Evolutionary conservation across 139 green algal genomes (phyloP).

Genomic region (Chlamydomonas sp.): DNA sequence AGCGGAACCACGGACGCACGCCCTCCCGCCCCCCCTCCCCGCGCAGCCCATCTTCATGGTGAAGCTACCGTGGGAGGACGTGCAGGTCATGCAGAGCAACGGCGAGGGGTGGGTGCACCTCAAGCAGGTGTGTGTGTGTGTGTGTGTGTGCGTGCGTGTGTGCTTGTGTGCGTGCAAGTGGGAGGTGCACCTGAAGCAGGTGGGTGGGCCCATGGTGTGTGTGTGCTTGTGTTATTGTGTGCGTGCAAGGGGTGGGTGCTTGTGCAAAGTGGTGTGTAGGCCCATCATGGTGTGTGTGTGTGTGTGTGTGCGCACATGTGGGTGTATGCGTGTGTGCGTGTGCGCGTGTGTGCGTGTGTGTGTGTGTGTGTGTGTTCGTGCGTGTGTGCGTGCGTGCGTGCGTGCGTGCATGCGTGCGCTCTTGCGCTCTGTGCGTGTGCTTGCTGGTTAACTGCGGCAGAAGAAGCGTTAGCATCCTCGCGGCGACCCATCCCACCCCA

Average conservation of each 20-base stretch:
- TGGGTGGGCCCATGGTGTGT: not conserved
- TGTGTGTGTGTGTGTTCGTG: not conserved
- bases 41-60: conserved; percentile 21
- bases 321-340: not conserved
- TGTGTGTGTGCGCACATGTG: not conserved
- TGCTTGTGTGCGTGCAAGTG: not conserved
- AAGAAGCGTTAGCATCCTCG: too few species aligned
- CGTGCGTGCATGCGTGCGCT: too few species aligned
- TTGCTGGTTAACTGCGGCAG: too few species aligned
- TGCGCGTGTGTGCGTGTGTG: not conserved
- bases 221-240: not conserved
- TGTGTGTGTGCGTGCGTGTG: not conserved
- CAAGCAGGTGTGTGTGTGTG: not conserved
- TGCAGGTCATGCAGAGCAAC: not conserved
- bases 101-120: not conserved
- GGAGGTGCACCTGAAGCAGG: not conserved
- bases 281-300: not conserved
- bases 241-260: too few species aligned
- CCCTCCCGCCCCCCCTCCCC: not conserved
- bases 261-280: too few species aligned
- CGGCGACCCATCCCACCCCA: too few species aligned
- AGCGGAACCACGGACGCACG: not conserved
- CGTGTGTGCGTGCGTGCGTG: too few species aligned
- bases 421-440: too few species aligned
- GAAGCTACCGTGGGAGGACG: conserved; percentile 16